phyloP scores from a whole-genome alignment of 495 filamentous ascomycete species.

The Penicillium alfredii region DNA sequence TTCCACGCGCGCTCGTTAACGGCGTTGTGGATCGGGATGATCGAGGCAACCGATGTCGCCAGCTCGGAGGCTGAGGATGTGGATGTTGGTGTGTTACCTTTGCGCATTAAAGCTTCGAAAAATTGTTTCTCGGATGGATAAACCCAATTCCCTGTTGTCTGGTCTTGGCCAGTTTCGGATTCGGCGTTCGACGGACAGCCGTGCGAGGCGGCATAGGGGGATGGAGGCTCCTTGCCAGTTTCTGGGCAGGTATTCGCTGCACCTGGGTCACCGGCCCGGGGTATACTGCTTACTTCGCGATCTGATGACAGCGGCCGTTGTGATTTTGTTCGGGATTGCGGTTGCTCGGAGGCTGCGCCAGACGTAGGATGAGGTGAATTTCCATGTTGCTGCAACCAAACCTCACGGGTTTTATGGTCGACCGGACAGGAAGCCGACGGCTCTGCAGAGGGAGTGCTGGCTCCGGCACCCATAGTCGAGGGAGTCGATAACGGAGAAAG shows the following conservation, averaged over 20 bases:
- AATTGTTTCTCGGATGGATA: slow-evolving; percentile 96
- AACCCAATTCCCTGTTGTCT: slow-evolving; percentile 77
- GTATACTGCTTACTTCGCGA: slow-evolving; percentile 79
- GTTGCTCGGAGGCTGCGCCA: slow-evolving; percentile 24
- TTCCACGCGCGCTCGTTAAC: slow-evolving; percentile 88
- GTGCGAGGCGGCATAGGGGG: slow-evolving; percentile 34
- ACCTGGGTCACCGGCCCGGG: slow-evolving; percentile 51
- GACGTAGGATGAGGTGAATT: slow-evolving; percentile 28
- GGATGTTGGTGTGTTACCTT: slow-evolving; percentile 47
- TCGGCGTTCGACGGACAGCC: slow-evolving; percentile 62
- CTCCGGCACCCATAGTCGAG: slow-evolving; percentile 34
- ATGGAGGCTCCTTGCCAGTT: slow-evolving; percentile 23
- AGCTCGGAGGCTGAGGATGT: slow-evolving; percentile 36
- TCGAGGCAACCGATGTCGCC: slow-evolving; percentile 71
- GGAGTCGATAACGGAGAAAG: slow-evolving; percentile 1
- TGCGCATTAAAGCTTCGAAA: slow-evolving; percentile 89
- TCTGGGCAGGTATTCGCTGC: slow-evolving; percentile 25
- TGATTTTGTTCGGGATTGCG: slow-evolving; percentile 29
- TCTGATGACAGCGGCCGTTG: slow-evolving; percentile 45
- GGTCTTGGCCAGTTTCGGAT: slow-evolving; percentile 61
- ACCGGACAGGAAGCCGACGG: slow-evolving; percentile 63
- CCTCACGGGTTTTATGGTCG: slow-evolving; percentile 75
- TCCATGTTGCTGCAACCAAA: slow-evolving; percentile 62
- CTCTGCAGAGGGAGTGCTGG: slow-evolving; percentile 34
- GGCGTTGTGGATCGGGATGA: slow-evolving; percentile 97